These are phyloP conservation scores for Sporothrix schenckii DNA, from an alignment of 2,329 filamentous ascomycete genomes.

Conservation along the genomic window DNA sequence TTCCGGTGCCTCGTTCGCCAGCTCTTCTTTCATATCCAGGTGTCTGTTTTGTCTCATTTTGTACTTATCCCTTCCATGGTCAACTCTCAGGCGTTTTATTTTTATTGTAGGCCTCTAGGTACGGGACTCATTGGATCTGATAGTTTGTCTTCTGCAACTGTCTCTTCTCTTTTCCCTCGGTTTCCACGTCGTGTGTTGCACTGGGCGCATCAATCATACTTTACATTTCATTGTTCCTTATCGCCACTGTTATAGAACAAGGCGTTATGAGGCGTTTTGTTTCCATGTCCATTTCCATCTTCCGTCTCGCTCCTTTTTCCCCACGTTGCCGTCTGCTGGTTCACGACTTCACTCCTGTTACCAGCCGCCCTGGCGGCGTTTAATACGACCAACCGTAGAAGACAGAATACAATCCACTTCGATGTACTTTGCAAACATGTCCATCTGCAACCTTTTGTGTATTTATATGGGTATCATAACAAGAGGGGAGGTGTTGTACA, in stretches of 20 bases:
- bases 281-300: not conserved
- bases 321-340: not conserved
- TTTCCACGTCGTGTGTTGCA: not conserved
- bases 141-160: not conserved
- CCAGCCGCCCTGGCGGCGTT: not conserved
- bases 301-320: not conserved
- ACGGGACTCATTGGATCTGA: slow-evolving; percentile 2
- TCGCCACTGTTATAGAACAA: slow-evolving; percentile 1
- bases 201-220: slow-evolving; percentile 14
- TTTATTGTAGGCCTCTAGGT: not conserved
- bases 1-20: not conserved
- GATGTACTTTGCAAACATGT: too few relatives aligned
- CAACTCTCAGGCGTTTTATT: slow-evolving; percentile 17
- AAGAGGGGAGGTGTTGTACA: slow-evolving; percentile 8
- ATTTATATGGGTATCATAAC: slow-evolving; percentile 23
- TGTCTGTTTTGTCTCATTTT: not conserved
- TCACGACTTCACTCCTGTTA: not conserved
- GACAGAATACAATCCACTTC: not conserved
- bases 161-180: not conserved
- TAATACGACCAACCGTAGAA: not conserved
- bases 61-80: too few relatives aligned
- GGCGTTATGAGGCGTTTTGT: not conserved
- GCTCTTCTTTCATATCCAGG: slow-evolving; percentile 17
- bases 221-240: not conserved
- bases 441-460: not conserved